Evolutionary conservation across 768 basidiomycete species (phyloP), one percentile per base, ranked within the genome.

Genomic region (Psilocybe subaeruginosa): DNA sequence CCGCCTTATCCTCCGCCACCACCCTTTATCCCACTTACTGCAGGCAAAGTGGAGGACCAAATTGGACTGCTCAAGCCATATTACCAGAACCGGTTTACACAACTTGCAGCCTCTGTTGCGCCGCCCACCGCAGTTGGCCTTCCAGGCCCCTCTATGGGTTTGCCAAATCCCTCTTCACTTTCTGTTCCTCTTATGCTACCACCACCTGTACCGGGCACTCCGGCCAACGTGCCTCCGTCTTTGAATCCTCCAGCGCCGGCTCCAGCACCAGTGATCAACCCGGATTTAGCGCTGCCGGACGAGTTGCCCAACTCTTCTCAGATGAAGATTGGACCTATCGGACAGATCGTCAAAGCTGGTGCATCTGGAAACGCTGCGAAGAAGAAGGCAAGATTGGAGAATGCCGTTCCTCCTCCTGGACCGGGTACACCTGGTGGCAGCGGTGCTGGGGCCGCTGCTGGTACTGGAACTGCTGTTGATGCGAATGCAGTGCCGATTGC

Each of bases 1-100:
- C 86, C 86, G 2, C 92, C 90, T 4, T 97, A 89, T 72, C 92
- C 94, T 0, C 92, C 90, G 0, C 96, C 95, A 0, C 90, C 91
- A 0, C 82, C 90, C 0, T 93, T 96, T 69, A 73, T 93, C 3
- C 88, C 87, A 1, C 81, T 99, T 67, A 86, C 83, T 1, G 78
- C 84, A 7, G 77, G 76, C 57, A 86, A 84, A 58, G 80, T 90
- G 69, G 89, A 90, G 37, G 77, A 86, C 27, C 95, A 97, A 68
- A 93, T 97, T 65, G 95, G 93, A 8, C 75, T 99, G 41, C 86
- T 99, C 65, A 90, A 84, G 59, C 73, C 83, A 0, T 96, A 88
- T 77, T 97, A 91, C 67, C 82, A 87, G 47, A 68, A 72, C 29
- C 84, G 89, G 30, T 77, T 93, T 51, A 69, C 79, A 2, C 66